Evolutionary conservation across 352 stramenopile genomes (phyloP), one percentile per base, ranked within the genome.

Genomic region (Globisporangium alternatum): DNA sequence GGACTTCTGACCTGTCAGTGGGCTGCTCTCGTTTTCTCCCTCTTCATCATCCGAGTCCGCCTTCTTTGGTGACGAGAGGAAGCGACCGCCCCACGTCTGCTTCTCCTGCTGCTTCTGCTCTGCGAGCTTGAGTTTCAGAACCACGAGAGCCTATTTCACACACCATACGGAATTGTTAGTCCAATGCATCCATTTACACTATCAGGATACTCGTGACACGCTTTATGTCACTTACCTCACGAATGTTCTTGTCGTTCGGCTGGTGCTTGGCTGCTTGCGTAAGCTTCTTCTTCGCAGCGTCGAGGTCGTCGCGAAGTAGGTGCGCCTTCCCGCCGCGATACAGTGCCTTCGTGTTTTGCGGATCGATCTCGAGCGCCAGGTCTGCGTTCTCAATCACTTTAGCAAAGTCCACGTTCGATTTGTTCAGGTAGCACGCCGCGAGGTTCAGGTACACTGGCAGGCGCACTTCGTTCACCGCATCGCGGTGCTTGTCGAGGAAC

Each of bases 391-490:
- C 78, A 10, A 86, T 62, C 13, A 81, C 83, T 56, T 92, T 91
- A 0, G 51, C 58, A 10, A 75, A 58, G 17, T 87, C 72, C 31
- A 75, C 61, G 1, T 68, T 59, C 30, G 69, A 31, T 57, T 78
- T 62, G 17, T 71, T 53, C 30, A 95, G 62, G 45, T 87, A 91
- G 66, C 82, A 92, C 56, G 86, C 86, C 35, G 86, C 86, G 22
- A 95, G 69, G 64, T 93, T 95, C 70, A 95, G 56, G 69, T 91
- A 88, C 65, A 95, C 81, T 25, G 81, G 83, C 21, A 95, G 58
- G 2, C 80, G 80, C 65, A 92, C 81, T 44, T 83, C 69, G 33
- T 93, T 93, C 8, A 92, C 82, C 9, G 82, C 80, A 9, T 76
- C 68, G 33, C 83, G 83, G 65, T 95, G 88, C 62, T 86, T 84